A percentile compares a stretch with the other conserved stretches of the same genome.
These are phyloP conservation scores for Cryptococcus neoformans DNA, from an alignment of 1,284 basidiomycete genomes.

Conservation along the genomic window DNA sequence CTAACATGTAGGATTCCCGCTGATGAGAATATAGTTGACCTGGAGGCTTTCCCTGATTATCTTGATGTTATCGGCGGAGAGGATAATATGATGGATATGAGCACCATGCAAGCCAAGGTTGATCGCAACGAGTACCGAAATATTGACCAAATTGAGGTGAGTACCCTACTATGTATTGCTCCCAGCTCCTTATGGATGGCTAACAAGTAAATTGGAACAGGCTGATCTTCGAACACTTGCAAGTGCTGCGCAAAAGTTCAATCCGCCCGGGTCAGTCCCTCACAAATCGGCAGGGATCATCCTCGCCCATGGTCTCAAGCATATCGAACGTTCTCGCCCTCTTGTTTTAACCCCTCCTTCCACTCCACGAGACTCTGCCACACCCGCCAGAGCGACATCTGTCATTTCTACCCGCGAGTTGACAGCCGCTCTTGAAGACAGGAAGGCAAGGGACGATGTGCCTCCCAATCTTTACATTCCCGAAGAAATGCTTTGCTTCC, in stretches of 20 bases:
- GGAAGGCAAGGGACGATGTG: neutral
- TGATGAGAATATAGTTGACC: conserved; percentile 24
- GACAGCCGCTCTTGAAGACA: conserved; percentile 14
- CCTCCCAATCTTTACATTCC: conserved; percentile 34
- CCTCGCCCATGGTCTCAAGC: conserved; percentile 38
- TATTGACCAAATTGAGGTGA: conserved; percentile 43
- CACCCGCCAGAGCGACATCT: conserved; percentile 19
- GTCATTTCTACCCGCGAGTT: conserved; percentile 21
- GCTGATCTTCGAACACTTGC: neutral
- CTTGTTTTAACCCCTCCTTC: conserved; percentile 44
- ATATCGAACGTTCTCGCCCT: conserved; percentile 39
- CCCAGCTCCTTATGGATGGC: too few species aligned
- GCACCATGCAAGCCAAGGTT: conserved; percentile 48
- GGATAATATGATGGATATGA: conserved; percentile 49
- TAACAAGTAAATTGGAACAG: neutral
- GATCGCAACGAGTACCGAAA: conserved; percentile 37
- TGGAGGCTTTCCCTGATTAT: conserved; percentile 45
- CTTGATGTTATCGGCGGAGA: conserved; percentile 44
- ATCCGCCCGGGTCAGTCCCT: conserved; percentile 30
- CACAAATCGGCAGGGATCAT: conserved; percentile 38
- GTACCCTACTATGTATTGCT: neutral
- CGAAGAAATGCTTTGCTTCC: conserved; percentile 45
- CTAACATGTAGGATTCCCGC: neutral
- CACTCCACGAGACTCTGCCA: conserved; percentile 25
- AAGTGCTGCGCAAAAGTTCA: conserved; percentile 22